Evolutionary conservation across 208 protist species (phyloP).

Genomic region (Borovskyia barvae): DNA sequence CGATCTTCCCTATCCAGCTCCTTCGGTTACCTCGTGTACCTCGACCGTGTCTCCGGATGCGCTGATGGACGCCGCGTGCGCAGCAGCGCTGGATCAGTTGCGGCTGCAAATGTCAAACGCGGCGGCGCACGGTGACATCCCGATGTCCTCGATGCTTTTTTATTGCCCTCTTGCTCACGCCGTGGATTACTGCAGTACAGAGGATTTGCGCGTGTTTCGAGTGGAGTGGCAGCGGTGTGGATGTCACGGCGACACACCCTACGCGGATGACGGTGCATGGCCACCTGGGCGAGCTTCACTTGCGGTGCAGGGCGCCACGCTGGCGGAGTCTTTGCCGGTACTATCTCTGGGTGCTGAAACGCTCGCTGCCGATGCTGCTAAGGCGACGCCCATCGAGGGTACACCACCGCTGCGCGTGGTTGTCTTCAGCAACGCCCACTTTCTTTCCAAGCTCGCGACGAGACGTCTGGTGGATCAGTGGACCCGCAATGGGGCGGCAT

Average conservation of each 20-base stretch:
- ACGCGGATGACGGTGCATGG: neutral
- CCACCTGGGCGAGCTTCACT: neutral
- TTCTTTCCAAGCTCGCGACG: conserved; percentile 55
- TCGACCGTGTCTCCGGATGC: too few species aligned
- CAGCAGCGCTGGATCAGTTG: conserved; percentile 6
- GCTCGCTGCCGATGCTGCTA: neutral
- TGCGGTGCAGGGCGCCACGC: neutral
- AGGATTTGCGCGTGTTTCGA: conserved; percentile 42
- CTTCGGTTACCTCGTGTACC: too few species aligned
- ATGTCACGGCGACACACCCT: too few species aligned
- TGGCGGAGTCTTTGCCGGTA: conserved; percentile 6
- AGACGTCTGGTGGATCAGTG: conserved; percentile 69
- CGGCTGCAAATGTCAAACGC: conserved; percentile 1
- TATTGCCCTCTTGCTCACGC: conserved; percentile 61
- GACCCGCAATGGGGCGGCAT: conserved; percentile 58
- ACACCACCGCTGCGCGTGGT: conserved; percentile 18
- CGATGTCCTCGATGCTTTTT: conserved; percentile 11
- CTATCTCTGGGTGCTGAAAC: conserved; percentile 27
- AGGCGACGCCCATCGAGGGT: neutral
- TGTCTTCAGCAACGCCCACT: conserved; percentile 57
- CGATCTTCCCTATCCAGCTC: conserved; percentile 6
- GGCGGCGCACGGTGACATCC: neutral
- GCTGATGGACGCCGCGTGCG: conserved; percentile 20
- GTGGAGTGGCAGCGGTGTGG: neutral
- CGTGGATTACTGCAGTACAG: conserved; percentile 45